Evolutionary conservation across 2,329 filamentous ascomycete genomes (phyloP).

Genomic region (Fusarium sp.): DNA sequence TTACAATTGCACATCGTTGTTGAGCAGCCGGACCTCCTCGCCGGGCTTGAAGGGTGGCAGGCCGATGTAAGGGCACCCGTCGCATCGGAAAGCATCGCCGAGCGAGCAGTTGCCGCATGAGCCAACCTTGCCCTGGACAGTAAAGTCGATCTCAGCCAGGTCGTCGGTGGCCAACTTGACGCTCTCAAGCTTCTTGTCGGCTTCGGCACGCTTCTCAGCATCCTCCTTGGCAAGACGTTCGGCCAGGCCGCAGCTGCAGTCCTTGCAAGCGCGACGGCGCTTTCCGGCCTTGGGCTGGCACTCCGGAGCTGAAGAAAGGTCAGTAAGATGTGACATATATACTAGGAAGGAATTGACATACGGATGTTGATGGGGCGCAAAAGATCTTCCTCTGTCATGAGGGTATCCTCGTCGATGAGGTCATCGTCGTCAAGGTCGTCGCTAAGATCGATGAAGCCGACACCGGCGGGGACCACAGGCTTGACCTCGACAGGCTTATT

Average conservation of each 20-base stretch:
- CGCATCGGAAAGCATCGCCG: constrained; percentile 87
- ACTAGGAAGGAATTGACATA: constrained; percentile 60
- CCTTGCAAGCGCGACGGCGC: constrained; percentile 93
- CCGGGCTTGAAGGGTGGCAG: constrained; percentile 97
- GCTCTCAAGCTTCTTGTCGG: constrained; percentile 72
- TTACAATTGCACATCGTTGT: constrained; percentile 86
- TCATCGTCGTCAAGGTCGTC: constrained; percentile 81
- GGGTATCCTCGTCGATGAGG: constrained; percentile 88
- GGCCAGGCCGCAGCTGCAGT: constrained; percentile 95
- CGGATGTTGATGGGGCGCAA: constrained; percentile 81
- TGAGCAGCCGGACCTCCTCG: constrained; percentile 89
- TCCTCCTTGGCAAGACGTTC: constrained; percentile 90
- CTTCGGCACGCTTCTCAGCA: constrained; percentile 73
- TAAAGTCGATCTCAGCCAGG: constrained; percentile 90
- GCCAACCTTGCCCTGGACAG: constrained; percentile 95
- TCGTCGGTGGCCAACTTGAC: constrained; percentile 82
- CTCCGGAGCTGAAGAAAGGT: constrained; percentile 70
- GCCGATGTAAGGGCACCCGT: constrained; percentile 83
- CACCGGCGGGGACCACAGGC: constrained; percentile 62
- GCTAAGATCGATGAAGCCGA: constrained; percentile 75
- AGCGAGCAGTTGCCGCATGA: constrained; percentile 95
- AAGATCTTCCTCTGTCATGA: constrained; percentile 88
- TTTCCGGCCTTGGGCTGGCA: constrained; percentile 90
- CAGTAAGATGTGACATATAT: constrained; percentile 8
- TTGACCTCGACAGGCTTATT: constrained; percentile 49